These are phyloP conservation scores for Penicillium turbatum DNA, from an alignment of 495 filamentous ascomycete species.

Conservation along the genomic window DNA sequence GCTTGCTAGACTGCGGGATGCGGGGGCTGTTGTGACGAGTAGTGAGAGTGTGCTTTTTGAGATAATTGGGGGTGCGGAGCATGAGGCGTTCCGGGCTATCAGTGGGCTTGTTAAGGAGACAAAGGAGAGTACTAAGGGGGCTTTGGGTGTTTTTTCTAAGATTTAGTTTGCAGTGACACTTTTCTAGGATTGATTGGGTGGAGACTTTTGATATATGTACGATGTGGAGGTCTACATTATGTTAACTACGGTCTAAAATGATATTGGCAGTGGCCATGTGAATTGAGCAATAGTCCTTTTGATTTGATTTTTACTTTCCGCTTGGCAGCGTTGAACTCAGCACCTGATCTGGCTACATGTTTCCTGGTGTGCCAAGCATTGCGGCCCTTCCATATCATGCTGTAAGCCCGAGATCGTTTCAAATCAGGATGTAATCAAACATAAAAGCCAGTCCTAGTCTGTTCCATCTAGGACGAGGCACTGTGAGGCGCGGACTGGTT, in stretches of 20 bases:
- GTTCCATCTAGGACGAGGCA: slow-evolving; percentile 26
- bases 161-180: slow-evolving; percentile 42
- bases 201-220: neutral
- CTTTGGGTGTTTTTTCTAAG: slow-evolving; percentile 62
- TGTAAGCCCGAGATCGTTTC: slow-evolving; percentile 2
- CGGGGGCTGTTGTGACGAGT: slow-evolving; percentile 76
- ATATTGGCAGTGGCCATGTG: neutral
- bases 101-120: slow-evolving; percentile 76
- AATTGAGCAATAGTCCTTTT: neutral
- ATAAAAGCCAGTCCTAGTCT: slow-evolving; percentile 19
- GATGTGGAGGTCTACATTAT: neutral
- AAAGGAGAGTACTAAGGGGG: slow-evolving; percentile 58
- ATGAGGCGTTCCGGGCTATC: slow-evolving; percentile 64
- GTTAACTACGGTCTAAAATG: neutral
- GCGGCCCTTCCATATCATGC: neutral
- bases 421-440: neutral
- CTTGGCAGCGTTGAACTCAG: neutral
- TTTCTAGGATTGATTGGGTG: neutral
- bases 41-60: slow-evolving; percentile 94
- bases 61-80: slow-evolving; percentile 80
- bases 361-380: neutral
- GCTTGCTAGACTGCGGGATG: slow-evolving; percentile 65
- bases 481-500: slow-evolving; percentile 33
- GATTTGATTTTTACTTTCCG: neutral
- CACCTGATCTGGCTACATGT: neutral